Percentiles rank a stretch among this genome's conserved stretches.
These are phyloP conservation scores for barrel medic (Medicago truncatula) DNA, from an alignment of 306 rosid genomes.

Conservation along the genomic window MtrunA17r5.0-ANR NC_053049.1:48151501-48152000, in stretches of 20 bases:
- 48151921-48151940: neutral
- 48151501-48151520: neutral
- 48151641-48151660: neutral
- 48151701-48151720: neutral
- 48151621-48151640: conserved; percentile 74
- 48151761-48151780: conserved; percentile 69
- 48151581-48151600: conserved; percentile 51
- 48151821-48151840: conserved; percentile 58
- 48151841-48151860: conserved; percentile 56
- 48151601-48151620: conserved; percentile 53
- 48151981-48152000: neutral
- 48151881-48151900: neutral
- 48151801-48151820: too few relatives aligned
- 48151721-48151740: neutral
- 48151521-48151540: neutral
- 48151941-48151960: neutral
- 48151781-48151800: conserved; percentile 62
- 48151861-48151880: conserved; percentile 43
- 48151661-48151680: neutral
- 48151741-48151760: conserved; percentile 6
- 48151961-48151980: neutral
- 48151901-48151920: neutral
- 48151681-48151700: neutral
- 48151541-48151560: conserved; percentile 86
- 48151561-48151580: conserved; percentile 50